Evolutionary conservation across 768 basidiomycete species (phyloP).

Genomic region (Imleria badia): DNA sequence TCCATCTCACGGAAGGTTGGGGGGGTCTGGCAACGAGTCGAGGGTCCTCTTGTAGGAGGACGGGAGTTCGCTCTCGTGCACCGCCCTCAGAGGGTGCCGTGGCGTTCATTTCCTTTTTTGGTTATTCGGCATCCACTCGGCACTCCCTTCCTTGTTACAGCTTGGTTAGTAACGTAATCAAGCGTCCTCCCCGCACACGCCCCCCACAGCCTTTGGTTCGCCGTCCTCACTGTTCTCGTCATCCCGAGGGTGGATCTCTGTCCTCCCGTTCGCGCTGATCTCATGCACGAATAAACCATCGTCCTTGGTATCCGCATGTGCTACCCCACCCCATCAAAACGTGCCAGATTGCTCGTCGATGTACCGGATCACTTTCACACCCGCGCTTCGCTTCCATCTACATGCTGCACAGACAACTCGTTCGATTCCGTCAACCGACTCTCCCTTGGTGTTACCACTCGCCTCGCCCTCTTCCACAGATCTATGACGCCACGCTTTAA

Average conservation of each 20-base stretch:
- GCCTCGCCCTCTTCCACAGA: neutral
- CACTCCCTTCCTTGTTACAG: conserved; percentile 10
- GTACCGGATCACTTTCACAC: neutral
- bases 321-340: conserved; percentile 28
- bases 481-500: conserved; percentile 5
- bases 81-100: conserved; percentile 11
- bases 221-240: conserved; percentile 4
- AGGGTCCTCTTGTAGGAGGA: conserved; percentile 14
- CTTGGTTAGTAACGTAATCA: conserved; percentile 21
- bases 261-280: neutral
- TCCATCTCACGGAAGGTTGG: conserved; percentile 17
- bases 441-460: neutral
- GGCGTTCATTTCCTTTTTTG: conserved; percentile 6
- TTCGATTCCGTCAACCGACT: neutral
- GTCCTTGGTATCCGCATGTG: no score
- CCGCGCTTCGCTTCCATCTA: neutral
- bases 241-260: neutral
- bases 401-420: neutral
- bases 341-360: conserved; percentile 13
- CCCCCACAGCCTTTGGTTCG: neutral
- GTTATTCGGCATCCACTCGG: conserved; percentile 2
- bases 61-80: conserved; percentile 7
- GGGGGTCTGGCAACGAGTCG: neutral
- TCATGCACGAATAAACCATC: no score
- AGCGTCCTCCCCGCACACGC: neutral